phyloP scores from a whole-genome alignment of 129 eudicot genomes.

The Ambrosia trifida region DNA sequence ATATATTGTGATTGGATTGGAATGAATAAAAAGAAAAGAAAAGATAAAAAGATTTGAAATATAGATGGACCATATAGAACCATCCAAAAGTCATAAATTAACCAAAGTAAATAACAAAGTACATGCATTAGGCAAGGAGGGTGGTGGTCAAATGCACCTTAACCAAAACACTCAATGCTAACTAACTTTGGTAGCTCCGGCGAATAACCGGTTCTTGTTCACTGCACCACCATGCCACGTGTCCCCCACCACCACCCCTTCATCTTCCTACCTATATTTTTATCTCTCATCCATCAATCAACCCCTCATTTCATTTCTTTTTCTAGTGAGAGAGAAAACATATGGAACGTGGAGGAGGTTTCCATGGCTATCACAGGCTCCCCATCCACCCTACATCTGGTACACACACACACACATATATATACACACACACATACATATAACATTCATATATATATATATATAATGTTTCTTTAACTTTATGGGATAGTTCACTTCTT shows the following conservation, averaged over 20 bases:
- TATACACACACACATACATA: background rate
- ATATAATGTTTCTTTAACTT: slow-evolving; percentile 19
- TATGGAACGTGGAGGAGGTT: slow-evolving; percentile 65
- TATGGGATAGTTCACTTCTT: slow-evolving; percentile 15
- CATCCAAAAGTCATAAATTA: slow-evolving; percentile 4
- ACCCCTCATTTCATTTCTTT: slow-evolving; percentile 5
- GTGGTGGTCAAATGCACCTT: slow-evolving; percentile 31
- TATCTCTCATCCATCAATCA: background rate
- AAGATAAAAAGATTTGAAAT: background rate
- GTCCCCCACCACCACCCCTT: slow-evolving; percentile 24
- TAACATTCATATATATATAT: background rate
- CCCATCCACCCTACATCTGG: slow-evolving; percentile 50
- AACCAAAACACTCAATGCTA: slow-evolving; percentile 31
- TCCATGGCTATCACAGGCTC: slow-evolving; percentile 70
- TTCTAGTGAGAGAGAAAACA: slow-evolving; percentile 19
- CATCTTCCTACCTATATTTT: background rate
- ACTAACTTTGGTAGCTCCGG: slow-evolving; percentile 42
- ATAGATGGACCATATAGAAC: background rate
- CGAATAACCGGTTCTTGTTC: slow-evolving; percentile 55
- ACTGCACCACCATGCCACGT: slow-evolving; percentile 57
- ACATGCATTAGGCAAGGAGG: slow-evolving; percentile 29
- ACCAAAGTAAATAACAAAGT: background rate
- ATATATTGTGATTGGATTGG: background rate
- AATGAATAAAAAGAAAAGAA: background rate
- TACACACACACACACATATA: slow-evolving; percentile 2